phyloP scores from a whole-genome alignment of 805 yeast genomes.

The Candida sonorensis region DNA sequence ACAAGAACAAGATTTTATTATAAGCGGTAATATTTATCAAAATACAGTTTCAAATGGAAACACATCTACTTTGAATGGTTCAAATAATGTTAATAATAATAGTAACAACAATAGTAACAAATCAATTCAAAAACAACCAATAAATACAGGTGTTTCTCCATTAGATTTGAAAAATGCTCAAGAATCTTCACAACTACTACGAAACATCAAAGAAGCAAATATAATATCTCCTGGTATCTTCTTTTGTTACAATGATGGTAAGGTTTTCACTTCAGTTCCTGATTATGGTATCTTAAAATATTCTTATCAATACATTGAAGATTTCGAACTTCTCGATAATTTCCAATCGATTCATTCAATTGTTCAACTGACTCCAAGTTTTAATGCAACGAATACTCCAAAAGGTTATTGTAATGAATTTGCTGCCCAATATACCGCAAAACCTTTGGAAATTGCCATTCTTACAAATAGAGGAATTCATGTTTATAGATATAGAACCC shows the following conservation, averaged over 20 bases:
- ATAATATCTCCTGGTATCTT: slow-evolving; percentile 84
- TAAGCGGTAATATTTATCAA: no score
- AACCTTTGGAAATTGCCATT: slow-evolving; percentile 69
- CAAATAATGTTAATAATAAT: no score
- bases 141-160: slow-evolving; percentile 22
- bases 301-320: slow-evolving; percentile 66
- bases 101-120: slow-evolving; percentile 4
- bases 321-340: slow-evolving; percentile 65
- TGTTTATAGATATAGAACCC: slow-evolving; percentile 70
- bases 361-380: slow-evolving; percentile 60
- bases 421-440: slow-evolving; percentile 74
- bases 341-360: slow-evolving; percentile 59
- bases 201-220: slow-evolving; percentile 49
- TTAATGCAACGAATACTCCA: slow-evolving; percentile 68
- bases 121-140: slow-evolving; percentile 19
- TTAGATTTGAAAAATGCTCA: slow-evolving; percentile 44
- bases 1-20: slow-evolving; percentile 27
- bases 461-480: slow-evolving; percentile 75
- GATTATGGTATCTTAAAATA: slow-evolving; percentile 81
- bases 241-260: slow-evolving; percentile 51
- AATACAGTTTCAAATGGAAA: neutral
- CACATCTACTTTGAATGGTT: no score
- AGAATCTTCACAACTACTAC: slow-evolving; percentile 46
- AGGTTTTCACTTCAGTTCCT: slow-evolving; percentile 63
- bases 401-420: slow-evolving; percentile 79